Evolutionary conservation across 148 eudicot species (phyloP).

Genomic region (Rhododendron ovatum): DNA sequence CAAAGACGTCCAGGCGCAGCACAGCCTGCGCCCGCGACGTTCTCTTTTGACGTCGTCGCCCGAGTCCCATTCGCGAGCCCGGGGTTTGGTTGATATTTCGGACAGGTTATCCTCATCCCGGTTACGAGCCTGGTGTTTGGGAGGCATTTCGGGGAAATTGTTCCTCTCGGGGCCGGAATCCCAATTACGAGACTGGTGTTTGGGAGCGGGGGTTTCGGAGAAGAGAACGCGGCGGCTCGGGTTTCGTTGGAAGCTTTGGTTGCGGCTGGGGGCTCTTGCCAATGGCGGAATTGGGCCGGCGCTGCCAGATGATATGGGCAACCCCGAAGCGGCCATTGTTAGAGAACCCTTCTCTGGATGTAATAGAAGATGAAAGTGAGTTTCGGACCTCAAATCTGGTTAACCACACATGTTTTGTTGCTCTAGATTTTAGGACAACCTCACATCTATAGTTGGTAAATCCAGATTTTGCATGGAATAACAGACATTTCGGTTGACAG

Average conservation of each 20-base stretch:
- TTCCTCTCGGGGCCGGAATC: background rate
- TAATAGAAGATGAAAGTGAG: background rate
- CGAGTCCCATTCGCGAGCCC: background rate
- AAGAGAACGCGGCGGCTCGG: background rate
- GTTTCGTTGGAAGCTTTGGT: background rate
- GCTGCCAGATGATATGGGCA: background rate
- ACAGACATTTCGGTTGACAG: background rate
- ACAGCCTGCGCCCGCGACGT: background rate
- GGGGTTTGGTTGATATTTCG: background rate
- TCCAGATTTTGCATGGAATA: background rate
- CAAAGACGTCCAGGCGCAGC: background rate
- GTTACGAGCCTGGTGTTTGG: background rate
- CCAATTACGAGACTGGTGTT: background rate
- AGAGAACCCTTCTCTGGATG: background rate
- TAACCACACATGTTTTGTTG: background rate
- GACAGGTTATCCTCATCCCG: background rate
- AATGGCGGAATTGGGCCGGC: background rate
- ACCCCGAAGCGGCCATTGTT: background rate
- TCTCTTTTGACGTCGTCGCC: background rate
- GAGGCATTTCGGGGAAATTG: background rate
- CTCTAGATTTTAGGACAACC: slow-evolving; percentile 5
- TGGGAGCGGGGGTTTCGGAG: background rate
- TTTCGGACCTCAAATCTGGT: background rate
- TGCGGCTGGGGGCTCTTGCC: background rate
- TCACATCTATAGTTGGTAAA: background rate